These are phyloP conservation scores for Penicillium freii DNA, from an alignment of 2,329 filamentous ascomycete genomes.

Conservation along the genomic window DNA sequence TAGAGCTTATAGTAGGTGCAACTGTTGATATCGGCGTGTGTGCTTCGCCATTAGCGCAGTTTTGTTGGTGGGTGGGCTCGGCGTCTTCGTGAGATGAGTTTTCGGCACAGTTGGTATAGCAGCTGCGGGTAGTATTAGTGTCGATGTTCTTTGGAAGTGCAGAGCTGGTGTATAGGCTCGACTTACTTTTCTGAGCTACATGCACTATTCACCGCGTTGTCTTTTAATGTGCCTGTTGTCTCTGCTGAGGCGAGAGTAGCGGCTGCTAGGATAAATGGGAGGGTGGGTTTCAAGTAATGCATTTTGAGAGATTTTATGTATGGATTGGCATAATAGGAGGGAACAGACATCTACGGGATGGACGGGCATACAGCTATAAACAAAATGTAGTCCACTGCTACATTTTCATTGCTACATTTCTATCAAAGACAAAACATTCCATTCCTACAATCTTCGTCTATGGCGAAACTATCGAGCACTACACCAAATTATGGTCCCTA, in stretches of 20 bases:
- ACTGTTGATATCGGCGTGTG: not conserved
- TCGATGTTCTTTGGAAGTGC: not conserved
- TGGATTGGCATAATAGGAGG: not conserved
- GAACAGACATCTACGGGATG: not conserved
- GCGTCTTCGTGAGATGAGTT: not conserved
- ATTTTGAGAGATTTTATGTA: not conserved
- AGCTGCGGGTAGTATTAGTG: not conserved
- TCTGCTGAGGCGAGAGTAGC: not conserved
- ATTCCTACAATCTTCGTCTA: not conserved
- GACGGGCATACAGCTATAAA: not conserved
- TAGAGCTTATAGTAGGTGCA: not conserved
- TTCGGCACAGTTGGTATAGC: conserved; percentile 9
- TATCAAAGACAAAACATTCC: conserved; percentile 8
- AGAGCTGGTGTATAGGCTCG: not conserved
- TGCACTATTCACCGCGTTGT: not conserved
- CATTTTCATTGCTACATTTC: not conserved
- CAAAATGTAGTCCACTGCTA: not conserved
- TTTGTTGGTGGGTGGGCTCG: conserved; percentile 2
- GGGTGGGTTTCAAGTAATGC: not conserved
- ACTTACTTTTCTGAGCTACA: not conserved
- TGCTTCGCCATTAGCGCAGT: conserved; percentile 1
- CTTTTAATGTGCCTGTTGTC: not conserved
- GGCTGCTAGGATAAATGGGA: not conserved
- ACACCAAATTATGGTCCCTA: not conserved
- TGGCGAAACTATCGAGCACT: not conserved